phyloP scores from a whole-genome alignment of 2,329 filamentous ascomycete species.

The Colletotrichum sp. region DNA sequence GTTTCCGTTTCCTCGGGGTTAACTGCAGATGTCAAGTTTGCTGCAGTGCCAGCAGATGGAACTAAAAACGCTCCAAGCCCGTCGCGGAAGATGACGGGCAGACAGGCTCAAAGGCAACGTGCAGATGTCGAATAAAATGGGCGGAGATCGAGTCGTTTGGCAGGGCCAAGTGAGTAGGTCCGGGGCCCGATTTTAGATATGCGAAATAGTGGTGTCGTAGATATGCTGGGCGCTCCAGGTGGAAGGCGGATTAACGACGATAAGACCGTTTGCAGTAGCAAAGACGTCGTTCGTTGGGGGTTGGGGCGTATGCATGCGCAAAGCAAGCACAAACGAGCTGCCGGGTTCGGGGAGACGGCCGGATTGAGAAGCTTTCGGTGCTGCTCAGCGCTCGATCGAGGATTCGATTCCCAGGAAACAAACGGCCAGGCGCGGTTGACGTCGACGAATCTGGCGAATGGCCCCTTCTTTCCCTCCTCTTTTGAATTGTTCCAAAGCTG shows the following conservation, averaged over 20 bases:
- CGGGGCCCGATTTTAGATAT: slow-evolving; percentile 7
- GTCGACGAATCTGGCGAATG: background rate
- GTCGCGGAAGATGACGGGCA: background rate
- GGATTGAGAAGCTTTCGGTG: background rate
- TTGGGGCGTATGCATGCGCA: slow-evolving; percentile 5
- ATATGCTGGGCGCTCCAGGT: background rate
- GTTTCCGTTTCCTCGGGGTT: background rate
- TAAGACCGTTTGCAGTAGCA: slow-evolving; percentile 5
- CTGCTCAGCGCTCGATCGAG: background rate
- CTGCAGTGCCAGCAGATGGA: background rate
- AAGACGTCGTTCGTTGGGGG: slow-evolving; percentile 5
- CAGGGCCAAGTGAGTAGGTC: background rate
- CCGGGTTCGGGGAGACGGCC: slow-evolving; percentile 6
- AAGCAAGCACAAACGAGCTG: background rate
- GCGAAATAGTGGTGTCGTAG: background rate
- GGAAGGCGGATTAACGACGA: background rate
- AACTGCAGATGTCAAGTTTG: background rate
- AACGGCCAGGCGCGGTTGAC: background rate
- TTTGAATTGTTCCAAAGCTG: background rate
- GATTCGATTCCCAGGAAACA: background rate
- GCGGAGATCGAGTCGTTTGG: background rate
- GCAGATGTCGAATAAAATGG: background rate
- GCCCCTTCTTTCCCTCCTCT: slow-evolving; percentile 13
- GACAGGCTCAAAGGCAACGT: background rate
- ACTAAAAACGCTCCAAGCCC: background rate